Evolutionary conservation across 2,329 filamentous ascomycete species (phyloP).

Genomic region (Penicillium sp.): DNA sequence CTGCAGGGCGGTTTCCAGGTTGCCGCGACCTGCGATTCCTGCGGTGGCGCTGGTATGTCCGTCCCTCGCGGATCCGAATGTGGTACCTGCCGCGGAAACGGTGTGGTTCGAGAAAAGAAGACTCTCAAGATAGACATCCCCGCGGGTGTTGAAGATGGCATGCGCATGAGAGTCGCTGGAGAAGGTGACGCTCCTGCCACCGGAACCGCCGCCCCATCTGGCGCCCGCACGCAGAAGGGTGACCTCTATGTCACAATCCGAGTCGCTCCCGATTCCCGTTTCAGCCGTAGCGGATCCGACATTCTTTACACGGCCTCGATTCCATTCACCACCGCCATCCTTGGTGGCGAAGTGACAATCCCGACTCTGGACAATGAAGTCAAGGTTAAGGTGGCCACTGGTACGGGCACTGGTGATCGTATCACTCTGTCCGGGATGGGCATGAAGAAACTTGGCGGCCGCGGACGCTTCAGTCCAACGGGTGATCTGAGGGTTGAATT

Average conservation of each 20-base stretch:
- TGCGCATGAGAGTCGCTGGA: slow-evolving; percentile 78
- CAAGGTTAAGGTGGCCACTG: slow-evolving; percentile 84
- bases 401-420: slow-evolving; percentile 87
- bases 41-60: slow-evolving; percentile 70
- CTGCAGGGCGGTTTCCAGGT: slow-evolving; percentile 95
- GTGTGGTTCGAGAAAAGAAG: slow-evolving; percentile 76
- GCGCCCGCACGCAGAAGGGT: slow-evolving; percentile 65
- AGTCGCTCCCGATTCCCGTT: slow-evolving; percentile 84
- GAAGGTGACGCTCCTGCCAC: slow-evolving; percentile 84
- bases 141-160: slow-evolving; percentile 91
- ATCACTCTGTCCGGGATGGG: slow-evolving; percentile 86
- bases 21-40: slow-evolving; percentile 79
- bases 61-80: slow-evolving; percentile 80
- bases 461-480: slow-evolving; percentile 51
- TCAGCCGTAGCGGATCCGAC: slow-evolving; percentile 80
- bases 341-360: slow-evolving; percentile 84
- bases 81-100: slow-evolving; percentile 71
- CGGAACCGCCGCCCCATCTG: slow-evolving; percentile 61
- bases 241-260: slow-evolving; percentile 89
- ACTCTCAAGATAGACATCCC: slow-evolving; percentile 88
- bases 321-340: slow-evolving; percentile 83
- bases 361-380: slow-evolving; percentile 88
- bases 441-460: slow-evolving; percentile 76
- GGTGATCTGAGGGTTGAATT: slow-evolving; percentile 93
- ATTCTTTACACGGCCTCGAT: slow-evolving; percentile 89